phyloP scores from a whole-genome alignment of 176 grass and related monocot genomes.

The Aegilops umbellulata region DNA sequence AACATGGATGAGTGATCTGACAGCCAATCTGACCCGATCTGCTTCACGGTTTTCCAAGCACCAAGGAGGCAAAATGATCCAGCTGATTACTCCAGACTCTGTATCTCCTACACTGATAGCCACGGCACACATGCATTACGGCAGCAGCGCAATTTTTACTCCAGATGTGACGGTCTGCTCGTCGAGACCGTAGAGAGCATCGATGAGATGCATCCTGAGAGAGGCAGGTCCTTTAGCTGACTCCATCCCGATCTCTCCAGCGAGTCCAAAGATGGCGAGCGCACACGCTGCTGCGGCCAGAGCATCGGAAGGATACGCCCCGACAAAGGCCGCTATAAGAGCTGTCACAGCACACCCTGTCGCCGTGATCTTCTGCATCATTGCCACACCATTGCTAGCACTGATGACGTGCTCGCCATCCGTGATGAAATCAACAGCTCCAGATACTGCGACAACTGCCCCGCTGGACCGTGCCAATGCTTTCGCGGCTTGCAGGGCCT shows the following conservation, averaged over 20 bases:
- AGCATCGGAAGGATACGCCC: conserved; percentile 53
- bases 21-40: not conserved
- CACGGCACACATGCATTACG: not conserved
- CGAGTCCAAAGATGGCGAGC: conserved; percentile 65
- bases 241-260: conserved; percentile 66
- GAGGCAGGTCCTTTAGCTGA: conserved; percentile 71
- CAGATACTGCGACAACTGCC: conserved; percentile 60
- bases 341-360: conserved; percentile 73
- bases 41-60: not conserved
- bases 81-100: not conserved
- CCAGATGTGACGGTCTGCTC: conserved; percentile 39
- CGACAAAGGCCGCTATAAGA: conserved; percentile 69
- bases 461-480: conserved; percentile 44
- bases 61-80: not conserved
- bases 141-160: conserved; percentile 34
- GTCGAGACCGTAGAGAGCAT: conserved; percentile 54
- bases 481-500: conserved; percentile 63
- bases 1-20: not conserved
- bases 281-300: conserved; percentile 51
- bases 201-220: conserved; percentile 83
- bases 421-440: conserved; percentile 69
- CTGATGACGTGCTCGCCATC: conserved; percentile 44
- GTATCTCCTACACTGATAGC: not conserved
- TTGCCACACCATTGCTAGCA: conserved; percentile 59
- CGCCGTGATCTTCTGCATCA: conserved; percentile 88